phyloP scores from a whole-genome alignment of 306 rosid genomes.

The Ceratonia siliqua region DNA sequence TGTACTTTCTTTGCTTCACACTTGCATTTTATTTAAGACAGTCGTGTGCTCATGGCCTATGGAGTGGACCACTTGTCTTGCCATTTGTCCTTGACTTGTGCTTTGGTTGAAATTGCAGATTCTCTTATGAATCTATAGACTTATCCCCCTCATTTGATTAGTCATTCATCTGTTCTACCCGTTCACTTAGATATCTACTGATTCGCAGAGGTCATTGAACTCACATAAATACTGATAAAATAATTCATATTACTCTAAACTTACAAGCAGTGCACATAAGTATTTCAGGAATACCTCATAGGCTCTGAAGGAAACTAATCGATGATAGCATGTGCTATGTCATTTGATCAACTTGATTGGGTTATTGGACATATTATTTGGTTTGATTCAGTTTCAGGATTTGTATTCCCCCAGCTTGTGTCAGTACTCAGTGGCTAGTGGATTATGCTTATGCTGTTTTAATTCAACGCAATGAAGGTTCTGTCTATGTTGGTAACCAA shows the following conservation, averaged over 20 bases:
- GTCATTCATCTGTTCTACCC: not conserved
- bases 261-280: not conserved
- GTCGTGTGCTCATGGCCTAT: not conserved
- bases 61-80: constrained; percentile 1
- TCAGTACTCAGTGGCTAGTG: not conserved
- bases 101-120: constrained; percentile 3
- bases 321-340: no score
- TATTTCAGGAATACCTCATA: not conserved
- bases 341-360: not conserved
- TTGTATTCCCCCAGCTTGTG: not conserved
- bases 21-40: constrained; percentile 7
- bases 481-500: not conserved
- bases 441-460: constrained; percentile 22
- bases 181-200: not conserved
- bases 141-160: not conserved
- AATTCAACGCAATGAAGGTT: not conserved
- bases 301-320: not conserved
- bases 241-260: not conserved
- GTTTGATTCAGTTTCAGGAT: constrained; percentile 16
- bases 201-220: not conserved
- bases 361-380: not conserved
- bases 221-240: not conserved
- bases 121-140: not conserved
- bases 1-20: constrained; percentile 25
- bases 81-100: constrained; percentile 17